Percentiles rank a stretch among this genome's conserved stretches.
These are phyloP conservation scores for Tetracladium marchalianum DNA, from an alignment of 495 filamentous ascomycete genomes.

Conservation along the genomic window DNA sequence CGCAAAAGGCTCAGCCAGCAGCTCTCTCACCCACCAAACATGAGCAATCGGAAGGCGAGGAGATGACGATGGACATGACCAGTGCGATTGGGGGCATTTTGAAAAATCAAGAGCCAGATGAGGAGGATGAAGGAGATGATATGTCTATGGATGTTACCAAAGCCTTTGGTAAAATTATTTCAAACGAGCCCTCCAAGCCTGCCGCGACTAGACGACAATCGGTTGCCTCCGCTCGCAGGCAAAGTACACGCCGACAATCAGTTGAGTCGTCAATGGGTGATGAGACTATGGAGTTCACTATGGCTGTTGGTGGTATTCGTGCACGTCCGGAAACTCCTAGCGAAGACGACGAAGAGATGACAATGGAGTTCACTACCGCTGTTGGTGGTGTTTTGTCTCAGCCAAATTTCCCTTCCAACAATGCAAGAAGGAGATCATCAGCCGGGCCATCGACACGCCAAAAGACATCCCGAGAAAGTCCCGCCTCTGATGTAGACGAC, in stretches of 20 bases:
- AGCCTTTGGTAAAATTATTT: slow-evolving; percentile 69
- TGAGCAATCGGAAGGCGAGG: slow-evolving; percentile 34
- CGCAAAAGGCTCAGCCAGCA: slow-evolving; percentile 4
- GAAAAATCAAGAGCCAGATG: slow-evolving; percentile 26
- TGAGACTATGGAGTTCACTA: slow-evolving; percentile 72
- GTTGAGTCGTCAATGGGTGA: slow-evolving; percentile 35
- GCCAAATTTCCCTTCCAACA: slow-evolving; percentile 19
- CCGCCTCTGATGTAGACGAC: slow-evolving; percentile 22
- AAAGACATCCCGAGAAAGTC: slow-evolving; percentile 8
- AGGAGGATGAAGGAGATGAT: slow-evolving; percentile 29
- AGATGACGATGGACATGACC: slow-evolving; percentile 82
- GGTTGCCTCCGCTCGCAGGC: slow-evolving; percentile 12
- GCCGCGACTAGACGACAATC: slow-evolving; percentile 9
- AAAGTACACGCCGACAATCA: slow-evolving; percentile 20
- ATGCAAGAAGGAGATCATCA: slow-evolving; percentile 13
- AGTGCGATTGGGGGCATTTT: slow-evolving; percentile 74
- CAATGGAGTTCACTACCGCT: slow-evolving; percentile 78
- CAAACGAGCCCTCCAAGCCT: slow-evolving; percentile 14
- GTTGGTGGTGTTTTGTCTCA: slow-evolving; percentile 65
- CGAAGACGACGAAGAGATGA: slow-evolving; percentile 54
- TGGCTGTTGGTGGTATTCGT: slow-evolving; percentile 53
- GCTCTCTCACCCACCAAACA: slow-evolving; percentile 19
- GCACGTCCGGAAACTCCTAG: slow-evolving; percentile 18
- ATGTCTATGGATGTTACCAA: slow-evolving; percentile 81
- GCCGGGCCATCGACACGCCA: not conserved